Conservation (phyloP, 2,329 filamentous ascomycete genomes). For the Coniochaeta prunicola region DNA sequence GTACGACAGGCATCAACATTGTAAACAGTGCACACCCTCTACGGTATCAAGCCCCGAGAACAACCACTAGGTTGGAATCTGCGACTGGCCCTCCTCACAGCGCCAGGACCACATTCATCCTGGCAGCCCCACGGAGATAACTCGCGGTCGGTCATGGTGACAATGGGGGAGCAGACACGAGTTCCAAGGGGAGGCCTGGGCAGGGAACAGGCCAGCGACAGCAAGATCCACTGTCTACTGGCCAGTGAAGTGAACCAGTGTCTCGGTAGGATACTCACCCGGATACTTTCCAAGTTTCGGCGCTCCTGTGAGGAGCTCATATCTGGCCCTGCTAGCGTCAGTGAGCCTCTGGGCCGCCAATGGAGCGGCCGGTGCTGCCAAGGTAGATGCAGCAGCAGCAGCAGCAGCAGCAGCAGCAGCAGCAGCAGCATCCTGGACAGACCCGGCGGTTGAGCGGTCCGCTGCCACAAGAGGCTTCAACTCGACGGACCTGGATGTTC, state of each 20-base stretch:
- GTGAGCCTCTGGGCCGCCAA: not conserved
- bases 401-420: not conserved
- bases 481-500: not conserved
- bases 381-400: not conserved
- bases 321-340: not conserved
- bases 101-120: not conserved
- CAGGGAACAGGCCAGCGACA: not conserved
- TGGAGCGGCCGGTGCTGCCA: not conserved
- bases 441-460: not conserved
- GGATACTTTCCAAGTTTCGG: constrained; percentile 15
- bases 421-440: not conserved
- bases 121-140: not conserved
- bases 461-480: not conserved
- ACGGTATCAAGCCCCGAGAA: not conserved
- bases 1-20: not conserved
- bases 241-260: not conserved
- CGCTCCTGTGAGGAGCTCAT: constrained; percentile 2
- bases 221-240: not conserved
- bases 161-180: not conserved
- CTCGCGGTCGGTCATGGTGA: not conserved
- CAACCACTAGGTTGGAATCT: not conserved
- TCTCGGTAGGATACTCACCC: constrained; percentile 6
- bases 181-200: not conserved
- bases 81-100: not conserved
- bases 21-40: not conserved